These are phyloP conservation scores for Trametes sanguinea DNA, from an alignment of 768 basidiomycete species.

Conservation along the genomic window DNA sequence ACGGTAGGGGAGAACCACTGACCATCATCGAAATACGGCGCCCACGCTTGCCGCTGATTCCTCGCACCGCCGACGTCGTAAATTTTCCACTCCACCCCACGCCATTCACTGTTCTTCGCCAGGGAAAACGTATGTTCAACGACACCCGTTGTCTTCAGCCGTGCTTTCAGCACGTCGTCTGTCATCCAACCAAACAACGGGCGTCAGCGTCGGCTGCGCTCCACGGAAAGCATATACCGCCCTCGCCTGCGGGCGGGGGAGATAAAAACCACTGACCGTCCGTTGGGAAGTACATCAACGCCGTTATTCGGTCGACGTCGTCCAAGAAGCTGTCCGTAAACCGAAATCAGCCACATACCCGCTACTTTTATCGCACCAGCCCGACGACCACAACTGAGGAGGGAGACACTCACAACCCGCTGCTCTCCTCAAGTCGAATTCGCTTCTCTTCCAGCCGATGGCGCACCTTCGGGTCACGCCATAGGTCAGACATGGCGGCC, in stretches of 20 bases:
- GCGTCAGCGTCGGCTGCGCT: background rate
- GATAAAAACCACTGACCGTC: slow-evolving; percentile 39
- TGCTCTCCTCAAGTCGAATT: slow-evolving; percentile 76
- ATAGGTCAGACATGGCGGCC: slow-evolving; percentile 69
- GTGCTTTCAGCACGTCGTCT: slow-evolving; percentile 81
- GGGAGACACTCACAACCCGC: slow-evolving; percentile 69
- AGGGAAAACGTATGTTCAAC: slow-evolving; percentile 77
- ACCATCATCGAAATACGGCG: slow-evolving; percentile 88
- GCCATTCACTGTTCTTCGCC: slow-evolving; percentile 46
- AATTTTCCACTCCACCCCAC: slow-evolving; percentile 73
- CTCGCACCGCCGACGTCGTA: slow-evolving; percentile 85
- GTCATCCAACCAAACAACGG: background rate
- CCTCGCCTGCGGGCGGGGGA: background rate
- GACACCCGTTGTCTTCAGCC: slow-evolving; percentile 81
- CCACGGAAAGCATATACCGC: slow-evolving; percentile 5
- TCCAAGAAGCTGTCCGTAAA: slow-evolving; percentile 63
- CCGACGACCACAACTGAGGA: background rate
- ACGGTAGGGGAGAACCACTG: slow-evolving; percentile 25
- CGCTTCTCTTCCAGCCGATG: slow-evolving; percentile 63
- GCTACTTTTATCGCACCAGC: slow-evolving; percentile 7
- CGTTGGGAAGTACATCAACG: slow-evolving; percentile 81
- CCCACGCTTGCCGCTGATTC: slow-evolving; percentile 84
- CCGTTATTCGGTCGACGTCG: slow-evolving; percentile 78
- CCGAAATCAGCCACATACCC: slow-evolving; percentile 13
- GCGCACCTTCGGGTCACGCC: slow-evolving; percentile 71